These are phyloP conservation scores for Uronychia binucleata DNA, from an alignment of 73 alveolate genomes.

Conservation along the genomic window DNA sequence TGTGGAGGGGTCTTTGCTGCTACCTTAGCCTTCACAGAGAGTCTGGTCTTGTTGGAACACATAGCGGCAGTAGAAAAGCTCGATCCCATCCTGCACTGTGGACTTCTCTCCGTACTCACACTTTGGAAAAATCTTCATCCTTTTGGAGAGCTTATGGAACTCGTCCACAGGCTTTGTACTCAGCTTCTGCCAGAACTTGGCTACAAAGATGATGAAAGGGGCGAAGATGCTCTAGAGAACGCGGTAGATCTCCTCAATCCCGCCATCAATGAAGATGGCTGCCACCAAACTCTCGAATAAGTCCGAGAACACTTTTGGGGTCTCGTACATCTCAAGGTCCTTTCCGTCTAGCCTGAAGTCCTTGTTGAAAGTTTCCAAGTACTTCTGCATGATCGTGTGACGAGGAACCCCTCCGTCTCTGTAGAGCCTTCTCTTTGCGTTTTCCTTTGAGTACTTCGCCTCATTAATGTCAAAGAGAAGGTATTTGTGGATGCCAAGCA, in stretches of 20 bases:
- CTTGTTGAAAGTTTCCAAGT: constrained; percentile 7
- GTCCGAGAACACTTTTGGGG: constrained; percentile 66
- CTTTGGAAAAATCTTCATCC: constrained; percentile 23
- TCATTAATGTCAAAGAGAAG: neutral
- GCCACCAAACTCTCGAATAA: constrained; percentile 59
- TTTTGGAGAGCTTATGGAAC: constrained; percentile 15
- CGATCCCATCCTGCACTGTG: neutral
- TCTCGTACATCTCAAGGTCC: constrained; percentile 35
- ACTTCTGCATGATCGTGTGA: neutral
- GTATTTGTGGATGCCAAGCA: constrained; percentile 41
- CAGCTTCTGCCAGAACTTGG: constrained; percentile 39
- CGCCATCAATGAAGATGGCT: constrained; percentile 59
- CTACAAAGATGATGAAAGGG: constrained; percentile 46
- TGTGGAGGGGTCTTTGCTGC: constrained; percentile 36
- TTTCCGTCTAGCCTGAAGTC: constrained; percentile 22
- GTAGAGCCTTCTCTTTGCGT: neutral
- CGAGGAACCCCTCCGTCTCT: neutral
- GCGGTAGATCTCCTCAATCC: constrained; percentile 24
- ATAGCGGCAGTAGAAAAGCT: neutral
- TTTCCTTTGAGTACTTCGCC: neutral
- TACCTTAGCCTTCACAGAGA: constrained; percentile 46
- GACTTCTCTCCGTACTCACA: neutral
- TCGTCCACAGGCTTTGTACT: constrained; percentile 57
- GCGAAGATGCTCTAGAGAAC: constrained; percentile 33
- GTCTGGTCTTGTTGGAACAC: neutral